phyloP scores from a whole-genome alignment of 768 basidiomycete species.

The Russula sp. region DNA sequence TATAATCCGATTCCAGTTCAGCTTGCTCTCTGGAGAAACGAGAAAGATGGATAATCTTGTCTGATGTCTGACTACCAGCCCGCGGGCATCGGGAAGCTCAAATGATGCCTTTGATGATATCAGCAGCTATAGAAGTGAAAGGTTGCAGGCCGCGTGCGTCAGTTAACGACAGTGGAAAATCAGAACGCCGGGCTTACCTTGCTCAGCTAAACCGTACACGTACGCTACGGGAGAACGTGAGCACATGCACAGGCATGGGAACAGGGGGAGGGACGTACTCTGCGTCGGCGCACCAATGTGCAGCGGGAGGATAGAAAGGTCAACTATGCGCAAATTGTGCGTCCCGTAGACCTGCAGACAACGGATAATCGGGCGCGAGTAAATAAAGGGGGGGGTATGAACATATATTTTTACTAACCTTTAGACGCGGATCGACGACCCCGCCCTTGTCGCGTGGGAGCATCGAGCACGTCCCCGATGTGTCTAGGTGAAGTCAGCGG shows the following conservation, averaged over 20 bases:
- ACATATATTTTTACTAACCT: constrained; percentile 28
- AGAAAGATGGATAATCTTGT: too few relatives aligned
- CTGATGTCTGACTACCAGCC: not conserved
- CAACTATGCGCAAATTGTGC: constrained; percentile 48
- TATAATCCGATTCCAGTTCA: too few relatives aligned
- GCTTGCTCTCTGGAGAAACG: too few relatives aligned
- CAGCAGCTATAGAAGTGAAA: constrained; percentile 24
- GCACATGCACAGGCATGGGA: not conserved
- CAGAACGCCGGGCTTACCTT: constrained; percentile 32
- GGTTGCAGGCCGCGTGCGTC: not conserved
- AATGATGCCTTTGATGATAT: constrained; percentile 28
- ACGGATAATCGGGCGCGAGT: too few relatives aligned
- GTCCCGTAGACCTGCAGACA: constrained; percentile 36
- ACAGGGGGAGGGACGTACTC: constrained; percentile 27
- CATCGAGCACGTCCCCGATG: constrained; percentile 47
- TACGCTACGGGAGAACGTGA: constrained; percentile 29
- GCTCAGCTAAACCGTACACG: constrained; percentile 39
- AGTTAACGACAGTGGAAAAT: not conserved
- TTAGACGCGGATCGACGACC: constrained; percentile 45
- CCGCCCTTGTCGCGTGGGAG: constrained; percentile 45
- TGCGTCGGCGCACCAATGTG: constrained; percentile 46
- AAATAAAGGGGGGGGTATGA: not conserved
- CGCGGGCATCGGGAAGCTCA: not conserved
- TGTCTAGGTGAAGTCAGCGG: constrained; percentile 32
- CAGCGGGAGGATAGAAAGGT: constrained; percentile 49